Evolutionary conservation across 2,329 filamentous ascomycete species (phyloP).

Genomic region (Talaromyces sp.): DNA sequence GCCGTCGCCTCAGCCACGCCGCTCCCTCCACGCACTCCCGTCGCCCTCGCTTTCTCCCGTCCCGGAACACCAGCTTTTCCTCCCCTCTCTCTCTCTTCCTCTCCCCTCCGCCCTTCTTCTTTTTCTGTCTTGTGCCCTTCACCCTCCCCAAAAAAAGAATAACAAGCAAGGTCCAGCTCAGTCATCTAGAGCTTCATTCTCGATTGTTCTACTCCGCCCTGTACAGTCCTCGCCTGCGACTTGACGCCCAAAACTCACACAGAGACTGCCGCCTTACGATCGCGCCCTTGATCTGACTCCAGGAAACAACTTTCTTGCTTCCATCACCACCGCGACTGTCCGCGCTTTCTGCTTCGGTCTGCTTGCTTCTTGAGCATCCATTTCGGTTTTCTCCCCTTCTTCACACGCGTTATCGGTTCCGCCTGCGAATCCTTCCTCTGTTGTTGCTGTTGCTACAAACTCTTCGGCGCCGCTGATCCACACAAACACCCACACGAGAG

Average conservation of each 20-base stretch:
- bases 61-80: neutral
- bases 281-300: neutral
- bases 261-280: neutral
- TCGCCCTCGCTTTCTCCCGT: neutral
- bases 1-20: neutral
- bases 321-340: neutral
- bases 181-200: neutral
- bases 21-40: neutral
- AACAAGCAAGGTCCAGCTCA: neutral
- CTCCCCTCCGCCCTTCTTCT: slow-evolving; percentile 4
- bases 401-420: neutral
- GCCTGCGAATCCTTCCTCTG: neutral
- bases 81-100: neutral
- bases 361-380: neutral
- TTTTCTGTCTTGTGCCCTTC: slow-evolving; percentile 3
- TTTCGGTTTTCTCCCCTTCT: neutral
- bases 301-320: neutral
- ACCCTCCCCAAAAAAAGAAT: neutral
- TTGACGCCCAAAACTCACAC: neutral
- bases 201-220: neutral
- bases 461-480: neutral
- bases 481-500: neutral
- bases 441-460: neutral
- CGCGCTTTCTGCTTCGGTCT: neutral
- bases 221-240: neutral